A percentile compares a stretch with the other conserved stretches of the same genome.
Conservation (phyloP, 2,329 filamentous ascomycete genomes). For the Claviceps africana region DNA sequence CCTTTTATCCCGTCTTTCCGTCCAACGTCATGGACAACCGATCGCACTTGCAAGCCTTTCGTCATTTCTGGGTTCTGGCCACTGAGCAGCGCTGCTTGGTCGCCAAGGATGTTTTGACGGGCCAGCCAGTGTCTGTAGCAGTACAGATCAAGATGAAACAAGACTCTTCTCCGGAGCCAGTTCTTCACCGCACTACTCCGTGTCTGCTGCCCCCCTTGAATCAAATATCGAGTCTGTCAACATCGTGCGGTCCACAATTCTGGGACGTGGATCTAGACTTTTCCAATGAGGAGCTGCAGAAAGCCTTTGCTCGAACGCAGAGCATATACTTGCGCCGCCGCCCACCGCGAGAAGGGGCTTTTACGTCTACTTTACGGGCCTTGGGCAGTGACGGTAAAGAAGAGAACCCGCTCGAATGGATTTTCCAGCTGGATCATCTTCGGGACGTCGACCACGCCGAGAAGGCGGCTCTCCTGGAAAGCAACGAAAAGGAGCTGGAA, state of each 20-base stretch:
- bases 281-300: constrained; percentile 44
- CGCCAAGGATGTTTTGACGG: constrained; percentile 72
- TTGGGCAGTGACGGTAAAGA: constrained; percentile 36
- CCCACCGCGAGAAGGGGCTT: constrained; percentile 52
- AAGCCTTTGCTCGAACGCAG: constrained; percentile 52
- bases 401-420: constrained; percentile 50
- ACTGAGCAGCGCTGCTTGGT: constrained; percentile 81
- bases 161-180: constrained; percentile 22
- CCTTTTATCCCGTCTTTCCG: constrained; percentile 91
- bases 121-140: constrained; percentile 61
- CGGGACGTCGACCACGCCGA: constrained; percentile 49
- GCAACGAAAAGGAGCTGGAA: constrained; percentile 32
- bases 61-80: constrained; percentile 93
- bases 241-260: constrained; percentile 50
- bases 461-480: constrained; percentile 45
- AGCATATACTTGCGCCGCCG: constrained; percentile 62
- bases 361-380: constrained; percentile 60
- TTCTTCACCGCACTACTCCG: constrained; percentile 35
- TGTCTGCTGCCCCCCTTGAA: constrained; percentile 51
- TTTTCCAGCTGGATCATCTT: constrained; percentile 51
- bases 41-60: constrained; percentile 87
- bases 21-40: constrained; percentile 83
- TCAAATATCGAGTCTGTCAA: constrained; percentile 44
- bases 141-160: constrained; percentile 48
- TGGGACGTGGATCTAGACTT: constrained; percentile 78